A percentile compares a stretch with the other conserved stretches of the same genome.
These are phyloP conservation scores for Penicillium psychrofluorescens DNA, from an alignment of 495 filamentous ascomycete species.

Conservation along the genomic window DNA sequence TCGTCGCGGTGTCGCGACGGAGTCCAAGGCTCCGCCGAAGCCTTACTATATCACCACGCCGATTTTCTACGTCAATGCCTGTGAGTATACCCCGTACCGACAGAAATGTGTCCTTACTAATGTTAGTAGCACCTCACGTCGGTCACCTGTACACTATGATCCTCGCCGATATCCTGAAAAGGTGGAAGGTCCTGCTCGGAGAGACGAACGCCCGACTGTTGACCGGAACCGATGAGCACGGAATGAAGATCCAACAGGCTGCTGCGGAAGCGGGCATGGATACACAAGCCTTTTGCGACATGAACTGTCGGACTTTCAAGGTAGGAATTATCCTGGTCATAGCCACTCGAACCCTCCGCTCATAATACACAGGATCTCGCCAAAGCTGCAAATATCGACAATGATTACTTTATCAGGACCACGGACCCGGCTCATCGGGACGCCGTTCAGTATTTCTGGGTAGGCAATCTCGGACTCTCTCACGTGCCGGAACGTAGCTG, in stretches of 20 bases:
- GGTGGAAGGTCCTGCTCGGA: conserved; percentile 79
- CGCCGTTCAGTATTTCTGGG: conserved; percentile 89
- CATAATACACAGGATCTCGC: conserved; percentile 51
- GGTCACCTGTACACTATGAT: conserved; percentile 93
- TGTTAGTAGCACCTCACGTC: conserved; percentile 72
- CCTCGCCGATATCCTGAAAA: conserved; percentile 82
- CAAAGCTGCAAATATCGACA: conserved; percentile 53
- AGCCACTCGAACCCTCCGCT: background rate
- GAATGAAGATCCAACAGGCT: conserved; percentile 93
- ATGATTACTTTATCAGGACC: conserved; percentile 86
- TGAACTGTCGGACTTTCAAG: conserved; percentile 44
- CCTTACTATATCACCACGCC: conserved; percentile 95
- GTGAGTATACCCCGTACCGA: conserved; percentile 34
- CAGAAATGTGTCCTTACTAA: conserved; percentile 7
- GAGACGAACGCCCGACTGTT: conserved; percentile 59
- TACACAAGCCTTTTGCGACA: conserved; percentile 55
- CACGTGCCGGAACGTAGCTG: conserved; percentile 2
- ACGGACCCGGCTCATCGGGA: conserved; percentile 75
- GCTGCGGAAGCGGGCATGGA: conserved; percentile 57
- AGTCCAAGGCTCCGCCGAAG: conserved; percentile 45
- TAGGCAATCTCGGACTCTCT: conserved; percentile 18
- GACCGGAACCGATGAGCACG: conserved; percentile 97
- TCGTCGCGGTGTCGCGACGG: conserved; percentile 29
- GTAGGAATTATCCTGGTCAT: conserved; percentile 10
- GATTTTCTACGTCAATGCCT: conserved; percentile 98